Evolutionary conservation across 768 basidiomycete genomes (phyloP).

Genomic region (Flagelloscypha sp.): DNA sequence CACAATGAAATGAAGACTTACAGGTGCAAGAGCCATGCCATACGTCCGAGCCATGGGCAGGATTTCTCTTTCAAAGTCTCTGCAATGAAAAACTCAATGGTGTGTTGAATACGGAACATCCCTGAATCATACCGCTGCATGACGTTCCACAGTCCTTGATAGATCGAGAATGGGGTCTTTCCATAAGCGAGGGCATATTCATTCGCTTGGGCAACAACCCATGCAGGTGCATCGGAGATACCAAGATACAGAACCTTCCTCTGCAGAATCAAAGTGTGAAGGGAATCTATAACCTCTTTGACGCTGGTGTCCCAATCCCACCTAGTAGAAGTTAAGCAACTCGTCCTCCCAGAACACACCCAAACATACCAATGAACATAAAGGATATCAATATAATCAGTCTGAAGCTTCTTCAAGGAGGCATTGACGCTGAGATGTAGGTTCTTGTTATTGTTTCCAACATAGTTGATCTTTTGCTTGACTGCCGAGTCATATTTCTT

Average conservation of each 20-base stretch:
- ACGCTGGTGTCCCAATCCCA: slow-evolving; percentile 37
- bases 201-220: slow-evolving; percentile 29
- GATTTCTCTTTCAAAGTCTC: slow-evolving; percentile 37
- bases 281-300: slow-evolving; percentile 8
- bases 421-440: slow-evolving; percentile 25
- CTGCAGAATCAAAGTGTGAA: slow-evolving; percentile 29
- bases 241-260: slow-evolving; percentile 37
- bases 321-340: no score
- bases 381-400: slow-evolving; percentile 16
- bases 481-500: slow-evolving; percentile 15
- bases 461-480: slow-evolving; percentile 19
- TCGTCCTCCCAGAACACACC: no score
- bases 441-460: slow-evolving; percentile 29
- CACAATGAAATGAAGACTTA: no score
- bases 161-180: slow-evolving; percentile 35
- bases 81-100: no score
- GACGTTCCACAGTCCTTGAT: slow-evolving; percentile 30
- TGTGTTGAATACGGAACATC: no score
- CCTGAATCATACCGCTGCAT: slow-evolving; percentile 29
- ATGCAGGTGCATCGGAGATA: slow-evolving; percentile 26
- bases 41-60: slow-evolving; percentile 23
- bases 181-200: slow-evolving; percentile 33
- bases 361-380: slow-evolving; percentile 25
- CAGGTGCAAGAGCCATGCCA: slow-evolving; percentile 2
- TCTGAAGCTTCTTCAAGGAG: slow-evolving; percentile 15